Evolutionary conservation across 2,329 filamentous ascomycete species (phyloP).

Genomic region (Penicillium hordei): DNA sequence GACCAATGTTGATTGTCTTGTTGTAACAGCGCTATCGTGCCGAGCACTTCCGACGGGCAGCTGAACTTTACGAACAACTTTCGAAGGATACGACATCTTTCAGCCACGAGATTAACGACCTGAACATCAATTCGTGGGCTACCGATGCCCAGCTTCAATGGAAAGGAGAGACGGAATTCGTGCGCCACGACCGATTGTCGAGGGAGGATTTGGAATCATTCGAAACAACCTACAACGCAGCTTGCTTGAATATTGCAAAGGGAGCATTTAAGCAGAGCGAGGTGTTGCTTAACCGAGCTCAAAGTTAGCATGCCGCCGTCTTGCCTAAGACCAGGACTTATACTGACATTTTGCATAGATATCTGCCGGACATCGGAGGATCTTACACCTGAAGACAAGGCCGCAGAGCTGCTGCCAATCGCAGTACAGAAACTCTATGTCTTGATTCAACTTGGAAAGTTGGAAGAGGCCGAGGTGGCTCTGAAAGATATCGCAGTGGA

Average conservation of each 20-base stretch:
- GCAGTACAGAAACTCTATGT: constrained; percentile 62
- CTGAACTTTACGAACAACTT: constrained; percentile 55
- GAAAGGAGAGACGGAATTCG: constrained; percentile 53
- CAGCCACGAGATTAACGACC: constrained; percentile 57
- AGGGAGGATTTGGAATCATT: constrained; percentile 63
- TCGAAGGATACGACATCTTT: constrained; percentile 41
- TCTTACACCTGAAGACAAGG: constrained; percentile 59
- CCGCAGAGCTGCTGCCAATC: constrained; percentile 61
- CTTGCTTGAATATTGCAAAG: constrained; percentile 62
- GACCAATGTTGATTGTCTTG: constrained; percentile 4
- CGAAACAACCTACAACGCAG: constrained; percentile 65
- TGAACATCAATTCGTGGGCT: constrained; percentile 62
- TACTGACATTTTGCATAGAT: constrained; percentile 38
- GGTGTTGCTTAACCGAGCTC: constrained; percentile 59
- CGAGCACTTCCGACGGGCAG: constrained; percentile 59
- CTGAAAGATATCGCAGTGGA: constrained; percentile 52
- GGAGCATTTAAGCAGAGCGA: constrained; percentile 60
- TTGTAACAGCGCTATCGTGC: constrained; percentile 51
- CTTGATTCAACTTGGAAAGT: constrained; percentile 54
- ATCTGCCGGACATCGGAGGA: constrained; percentile 61
- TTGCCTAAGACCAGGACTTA: background rate
- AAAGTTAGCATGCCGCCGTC: constrained; percentile 39
- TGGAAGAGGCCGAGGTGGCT: constrained; percentile 56
- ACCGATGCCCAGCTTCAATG: constrained; percentile 63
- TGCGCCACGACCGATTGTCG: constrained; percentile 54